phyloP scores from a whole-genome alignment of 345 rosid species.

The Balakata baccata region DNA sequence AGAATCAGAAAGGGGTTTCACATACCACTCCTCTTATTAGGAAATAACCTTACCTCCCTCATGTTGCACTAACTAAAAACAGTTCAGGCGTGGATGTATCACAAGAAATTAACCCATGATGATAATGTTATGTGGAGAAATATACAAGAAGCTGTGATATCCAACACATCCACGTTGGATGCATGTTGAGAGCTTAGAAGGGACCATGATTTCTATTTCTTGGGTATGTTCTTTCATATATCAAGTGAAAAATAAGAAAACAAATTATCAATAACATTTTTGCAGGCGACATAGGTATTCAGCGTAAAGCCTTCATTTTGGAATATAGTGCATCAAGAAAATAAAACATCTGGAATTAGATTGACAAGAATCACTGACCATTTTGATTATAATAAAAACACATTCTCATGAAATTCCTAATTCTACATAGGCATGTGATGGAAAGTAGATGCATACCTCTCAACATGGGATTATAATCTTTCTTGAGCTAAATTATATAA shows the following conservation, averaged over 20 bases:
- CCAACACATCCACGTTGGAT: neutral
- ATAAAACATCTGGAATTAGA: neutral
- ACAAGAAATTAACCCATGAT: too few species aligned
- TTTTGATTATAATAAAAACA: neutral
- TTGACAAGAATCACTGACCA: neutral
- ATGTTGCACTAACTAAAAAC: neutral
- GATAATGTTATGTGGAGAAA: neutral
- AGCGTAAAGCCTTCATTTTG: too few species aligned
- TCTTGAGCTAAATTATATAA: too few species aligned
- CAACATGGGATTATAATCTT: neutral
- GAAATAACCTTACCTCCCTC: too few species aligned
- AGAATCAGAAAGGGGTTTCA: neutral
- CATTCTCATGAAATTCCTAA: neutral
- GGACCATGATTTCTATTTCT: too few species aligned
- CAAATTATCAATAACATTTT: neutral
- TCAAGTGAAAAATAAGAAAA: neutral
- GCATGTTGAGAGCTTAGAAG: neutral
- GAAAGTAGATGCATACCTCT: neutral
- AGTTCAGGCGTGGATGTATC: neutral
- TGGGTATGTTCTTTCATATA: neutral
- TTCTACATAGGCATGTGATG: neutral
- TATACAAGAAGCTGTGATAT: neutral
- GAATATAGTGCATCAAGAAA: neutral
- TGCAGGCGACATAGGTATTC: neutral
- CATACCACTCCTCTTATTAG: too few species aligned